Conservation (phyloP, 257 asterid genomes). For the Osmanthus fragrans region DNA sequence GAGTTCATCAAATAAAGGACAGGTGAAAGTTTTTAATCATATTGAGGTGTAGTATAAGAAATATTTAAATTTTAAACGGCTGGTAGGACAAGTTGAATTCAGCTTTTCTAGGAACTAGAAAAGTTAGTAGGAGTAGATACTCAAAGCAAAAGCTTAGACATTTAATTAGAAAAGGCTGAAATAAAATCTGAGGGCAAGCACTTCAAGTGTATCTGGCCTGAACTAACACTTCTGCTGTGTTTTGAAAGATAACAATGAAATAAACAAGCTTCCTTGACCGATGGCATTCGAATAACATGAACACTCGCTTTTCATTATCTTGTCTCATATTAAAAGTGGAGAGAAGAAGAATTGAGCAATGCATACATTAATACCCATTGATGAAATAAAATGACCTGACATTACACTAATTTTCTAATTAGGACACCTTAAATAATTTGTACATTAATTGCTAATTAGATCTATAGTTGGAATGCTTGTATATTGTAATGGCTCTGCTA, state of each 20-base stretch:
- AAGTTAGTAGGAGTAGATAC: neutral
- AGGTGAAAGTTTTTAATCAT: neutral
- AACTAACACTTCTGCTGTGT: conserved; percentile 2
- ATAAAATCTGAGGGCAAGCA: conserved; percentile 16
- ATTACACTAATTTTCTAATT: neutral
- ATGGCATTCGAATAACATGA: neutral
- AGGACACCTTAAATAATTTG: neutral
- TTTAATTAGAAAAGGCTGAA: neutral
- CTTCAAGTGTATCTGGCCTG: conserved; percentile 1
- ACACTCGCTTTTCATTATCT: neutral
- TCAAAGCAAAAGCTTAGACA: conserved; percentile 1
- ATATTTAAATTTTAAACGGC: neutral
- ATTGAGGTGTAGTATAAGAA: neutral
- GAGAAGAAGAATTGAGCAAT: neutral
- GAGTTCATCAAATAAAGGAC: conserved; percentile 8
- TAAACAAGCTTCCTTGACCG: neutral
- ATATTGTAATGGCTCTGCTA: neutral
- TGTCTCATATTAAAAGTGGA: neutral
- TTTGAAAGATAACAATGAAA: neutral
- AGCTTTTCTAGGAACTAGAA: neutral
- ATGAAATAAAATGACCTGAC: neutral
- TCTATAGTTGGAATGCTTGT: neutral
- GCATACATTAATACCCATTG: neutral
- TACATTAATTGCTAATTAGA: neutral
- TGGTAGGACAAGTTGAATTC: neutral